Percentiles rank a stretch among this genome's conserved stretches.
These are phyloP conservation scores for Lyophyllum shimeji DNA, from an alignment of 768 basidiomycete species.

Conservation along the genomic window DNA sequence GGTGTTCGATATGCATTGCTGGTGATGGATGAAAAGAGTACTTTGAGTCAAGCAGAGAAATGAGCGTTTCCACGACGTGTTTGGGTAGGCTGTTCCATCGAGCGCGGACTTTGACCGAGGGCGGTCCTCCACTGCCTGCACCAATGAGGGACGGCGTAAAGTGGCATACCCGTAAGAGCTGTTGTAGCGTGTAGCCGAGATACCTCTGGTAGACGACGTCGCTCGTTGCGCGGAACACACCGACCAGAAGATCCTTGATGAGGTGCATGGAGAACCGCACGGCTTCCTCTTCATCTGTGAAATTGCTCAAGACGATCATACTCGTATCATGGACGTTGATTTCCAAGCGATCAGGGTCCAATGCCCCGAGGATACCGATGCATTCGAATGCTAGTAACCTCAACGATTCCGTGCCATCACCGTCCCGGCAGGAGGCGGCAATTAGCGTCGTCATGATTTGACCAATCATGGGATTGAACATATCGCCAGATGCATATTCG, in stretches of 20 bases:
- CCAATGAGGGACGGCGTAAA: conserved; percentile 78
- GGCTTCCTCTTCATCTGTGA: conserved; percentile 75
- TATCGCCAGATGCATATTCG: conserved; percentile 75
- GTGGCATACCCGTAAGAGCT: conserved; percentile 82
- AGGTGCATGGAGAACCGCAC: conserved; percentile 82
- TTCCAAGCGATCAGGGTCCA: conserved; percentile 92
- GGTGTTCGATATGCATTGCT: conserved; percentile 47
- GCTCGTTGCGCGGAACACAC: conserved; percentile 89
- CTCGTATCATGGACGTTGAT: conserved; percentile 54
- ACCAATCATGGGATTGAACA: conserved; percentile 78
- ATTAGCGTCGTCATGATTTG: conserved; percentile 67
- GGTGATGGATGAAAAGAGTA: conserved; percentile 52
- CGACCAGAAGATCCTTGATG: conserved; percentile 81
- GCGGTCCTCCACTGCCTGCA: conserved; percentile 44
- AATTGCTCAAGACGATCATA: conserved; percentile 80
- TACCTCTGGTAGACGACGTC: conserved; percentile 90
- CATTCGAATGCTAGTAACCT: conserved; percentile 82
- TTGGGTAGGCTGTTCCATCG: conserved; percentile 82
- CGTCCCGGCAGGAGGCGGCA: conserved; percentile 71
- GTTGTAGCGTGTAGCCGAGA: conserved; percentile 90
- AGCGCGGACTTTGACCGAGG: conserved; percentile 64
- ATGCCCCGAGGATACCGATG: conserved; percentile 87
- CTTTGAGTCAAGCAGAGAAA: conserved; percentile 75
- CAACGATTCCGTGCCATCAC: conserved; percentile 67
- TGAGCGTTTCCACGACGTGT: conserved; percentile 81